Conservation (phyloP, 78 protist genomes). For the Anaeramoeba ignava region DNA sequence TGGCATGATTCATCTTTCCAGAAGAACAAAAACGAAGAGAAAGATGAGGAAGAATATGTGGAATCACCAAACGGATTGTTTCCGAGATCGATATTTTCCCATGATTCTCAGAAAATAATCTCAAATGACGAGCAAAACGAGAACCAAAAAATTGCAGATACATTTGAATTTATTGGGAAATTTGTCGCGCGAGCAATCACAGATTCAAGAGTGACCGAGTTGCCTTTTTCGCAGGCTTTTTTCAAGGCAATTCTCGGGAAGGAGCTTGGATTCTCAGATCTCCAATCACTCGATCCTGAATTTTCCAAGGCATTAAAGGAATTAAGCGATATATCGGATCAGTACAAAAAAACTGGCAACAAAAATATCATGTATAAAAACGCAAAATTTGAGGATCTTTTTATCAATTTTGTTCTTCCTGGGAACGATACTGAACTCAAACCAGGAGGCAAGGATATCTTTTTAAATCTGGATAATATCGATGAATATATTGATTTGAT, state of each 20-base stretch:
- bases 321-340: neutral
- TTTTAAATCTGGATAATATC: neutral
- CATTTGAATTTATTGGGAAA: neutral
- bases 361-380: neutral
- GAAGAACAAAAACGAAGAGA: neutral
- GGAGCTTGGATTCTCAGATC: neutral
- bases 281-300: neutral
- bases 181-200: neutral
- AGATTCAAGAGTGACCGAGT: neutral
- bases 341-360: neutral
- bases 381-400: neutral
- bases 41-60: neutral
- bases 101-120: too few species aligned
- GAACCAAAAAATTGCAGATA: neutral
- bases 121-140: too few species aligned
- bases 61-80: neutral
- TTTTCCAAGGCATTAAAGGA: neutral
- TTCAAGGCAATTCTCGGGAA: neutral
- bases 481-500: neutral
- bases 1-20: neutral
- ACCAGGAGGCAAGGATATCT: neutral
- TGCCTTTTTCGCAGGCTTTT: neutral
- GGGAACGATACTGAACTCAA: neutral
- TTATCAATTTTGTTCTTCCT: neutral
- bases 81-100: neutral